Base-by-base conservation (phyloP, 2,329 filamentous ascomycete genomes). In the Ceratocystis cubensis region DNA sequence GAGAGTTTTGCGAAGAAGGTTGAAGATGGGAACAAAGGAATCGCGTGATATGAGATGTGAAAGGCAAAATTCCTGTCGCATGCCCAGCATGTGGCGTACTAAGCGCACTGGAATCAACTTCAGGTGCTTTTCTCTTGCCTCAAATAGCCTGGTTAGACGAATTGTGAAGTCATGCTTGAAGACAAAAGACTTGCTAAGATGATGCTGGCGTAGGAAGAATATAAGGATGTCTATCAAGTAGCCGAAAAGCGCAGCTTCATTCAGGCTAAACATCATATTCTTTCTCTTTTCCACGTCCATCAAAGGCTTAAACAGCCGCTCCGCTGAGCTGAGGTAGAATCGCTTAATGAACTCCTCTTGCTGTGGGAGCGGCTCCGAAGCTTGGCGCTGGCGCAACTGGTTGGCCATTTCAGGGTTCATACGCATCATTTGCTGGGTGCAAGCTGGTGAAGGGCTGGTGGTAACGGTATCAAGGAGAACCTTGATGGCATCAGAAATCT, bases 61-160 rank as follows among this genome's bases (percentile, higher is more conserved):
- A 72, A 91, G 87, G 74, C 96, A 96, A 71, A 94, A 96, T 65
- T 95, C 91, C 73, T 97, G 93, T 72, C 94, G 88, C 46, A 96
- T 81, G 59, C 86, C 86, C 67, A 96, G 83, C 69, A 96, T 84
- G 57, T 89, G 89, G 44, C 93, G 88, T 78, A 97, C 93, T 77
- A 96, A 96, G 74, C 96, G 94, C 70, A 99, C 83, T 5, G 92
- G 90, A 71, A 91, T 89, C 92, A 99, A 83, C 76, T 93, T 92
- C 70, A 99, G 78, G 74, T 96, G 92, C 78, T 97, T 97, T 76
- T 97, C 90, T 8, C 86, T 86, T 68, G 88, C 92, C 57, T 80
- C 79, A 70, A 99, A 82, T 69, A 99, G 82, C 75, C 96, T 91
- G 62, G 87, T 86, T 69, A 96, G 87, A 50, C 92, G 85, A 69